A percentile compares a stretch with the other conserved stretches of the same genome.
These are phyloP conservation scores for Fusarium redolens DNA, from an alignment of 2,329 filamentous ascomycete genomes.

Conservation along the genomic window DNA sequence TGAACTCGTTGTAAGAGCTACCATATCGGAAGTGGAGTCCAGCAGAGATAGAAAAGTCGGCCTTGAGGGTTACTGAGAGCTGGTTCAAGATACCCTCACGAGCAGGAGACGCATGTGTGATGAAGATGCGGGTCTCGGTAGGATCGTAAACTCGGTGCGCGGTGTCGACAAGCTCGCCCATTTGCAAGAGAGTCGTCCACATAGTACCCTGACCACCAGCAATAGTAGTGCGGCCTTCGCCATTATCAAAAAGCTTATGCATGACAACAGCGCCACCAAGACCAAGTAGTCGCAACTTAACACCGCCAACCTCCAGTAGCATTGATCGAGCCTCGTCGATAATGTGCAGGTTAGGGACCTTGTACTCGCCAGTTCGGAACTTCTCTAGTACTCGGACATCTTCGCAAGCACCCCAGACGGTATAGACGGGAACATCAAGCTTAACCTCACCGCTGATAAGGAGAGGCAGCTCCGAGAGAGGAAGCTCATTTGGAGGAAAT, in stretches of 20 bases:
- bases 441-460: constrained; percentile 90
- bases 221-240: constrained; percentile 96
- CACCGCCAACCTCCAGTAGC: constrained; percentile 91
- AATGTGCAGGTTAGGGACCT: constrained; percentile 96
- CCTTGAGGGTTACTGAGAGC: constrained; percentile 95
- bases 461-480: constrained; percentile 90
- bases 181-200: constrained; percentile 98
- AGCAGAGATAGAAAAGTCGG: constrained; percentile 97
- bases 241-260: constrained; percentile 99
- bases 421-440: constrained; percentile 96
- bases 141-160: constrained; percentile 98
- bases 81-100: constrained; percentile 97
- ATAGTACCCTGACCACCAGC: constrained; percentile 98
- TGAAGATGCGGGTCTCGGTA: constrained; percentile 94
- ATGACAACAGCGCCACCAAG: constrained; percentile 97
- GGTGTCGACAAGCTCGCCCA: constrained; percentile 97
- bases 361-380: constrained; percentile 97
- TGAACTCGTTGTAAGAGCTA: constrained; percentile 99
- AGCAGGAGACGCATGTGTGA: constrained; percentile 96
- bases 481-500: constrained; percentile 83
- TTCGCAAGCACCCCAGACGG: constrained; percentile 98
- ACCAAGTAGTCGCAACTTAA: constrained; percentile 93
- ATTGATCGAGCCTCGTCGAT: constrained; percentile 98
- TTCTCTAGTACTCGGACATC: constrained; percentile 98
- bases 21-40: constrained; percentile 98